Base-by-base conservation (phyloP, 2,329 filamentous ascomycete genomes). In the Beauveria brongniartii region DNA sequence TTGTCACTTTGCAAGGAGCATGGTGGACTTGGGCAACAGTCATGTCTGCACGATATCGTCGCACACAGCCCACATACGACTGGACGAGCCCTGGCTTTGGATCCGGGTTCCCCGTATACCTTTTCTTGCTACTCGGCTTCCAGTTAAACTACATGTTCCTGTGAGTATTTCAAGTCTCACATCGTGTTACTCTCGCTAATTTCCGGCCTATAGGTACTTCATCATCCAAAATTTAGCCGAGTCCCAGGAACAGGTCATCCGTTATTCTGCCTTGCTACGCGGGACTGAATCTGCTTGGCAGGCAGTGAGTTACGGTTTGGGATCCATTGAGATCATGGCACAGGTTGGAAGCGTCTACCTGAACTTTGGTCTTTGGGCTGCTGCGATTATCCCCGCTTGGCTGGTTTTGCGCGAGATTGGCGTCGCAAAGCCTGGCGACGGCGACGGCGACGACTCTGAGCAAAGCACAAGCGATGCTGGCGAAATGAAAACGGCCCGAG, bases 1-100 rank as follows among this genome's bases (percentile, higher is more conserved):
- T 87, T 48, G 75, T 80, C 18, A 73, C 78, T 0, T 69, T 88
- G 0, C 86, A 89, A 66, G 87, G 87, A 0, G 86, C 77, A 0
- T 90, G 86, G 82, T 91, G 88, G 88, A 76, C 84, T 3, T 91
- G 88, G 88, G 82, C 81, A 0, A 88, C 87, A 0, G 73, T 91
- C 2, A 71, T 88, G 2, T 85, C 85, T 0, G 85, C 86, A 0
- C 75, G 82, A 34, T 91, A 84, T 69, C 77, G 77, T 18, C 71
- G 74, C 12, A 82, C 80, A 0, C 73, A 77, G 20, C 87, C 87
- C 0, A 81, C 78, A 0, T 87, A 83, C 65, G 89, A 91, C 70
- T 91, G 88, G 89, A 67, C 69, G 0, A 80, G 80, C 63, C 64
- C 74, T 0, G 86, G 85, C 0, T 91, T 91, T 59, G 87, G 87